A percentile compares a stretch with the other conserved stretches of the same genome.
Conservation (phyloP, 192 early-diverging fungal genomes). For the Mortierella hygrophila region DNA sequence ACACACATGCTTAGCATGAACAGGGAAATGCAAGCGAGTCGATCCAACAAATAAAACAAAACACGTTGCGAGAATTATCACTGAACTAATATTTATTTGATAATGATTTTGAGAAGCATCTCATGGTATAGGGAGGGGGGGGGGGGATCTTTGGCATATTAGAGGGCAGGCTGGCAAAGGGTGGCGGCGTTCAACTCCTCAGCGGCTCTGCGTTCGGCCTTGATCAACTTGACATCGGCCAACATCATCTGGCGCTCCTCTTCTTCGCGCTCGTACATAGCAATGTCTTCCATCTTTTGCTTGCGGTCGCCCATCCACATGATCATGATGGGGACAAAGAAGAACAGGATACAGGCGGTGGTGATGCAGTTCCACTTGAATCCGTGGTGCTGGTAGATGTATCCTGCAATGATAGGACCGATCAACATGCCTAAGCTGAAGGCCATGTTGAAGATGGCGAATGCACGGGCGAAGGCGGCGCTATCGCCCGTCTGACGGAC, state of each 20-base stretch:
- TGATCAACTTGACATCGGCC: conserved; percentile 37
- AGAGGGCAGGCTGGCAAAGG: neutral
- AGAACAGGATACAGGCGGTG: conserved; percentile 45
- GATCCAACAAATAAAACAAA: too few relatives aligned
- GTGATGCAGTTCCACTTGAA: conserved; percentile 51
- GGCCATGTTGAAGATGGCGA: conserved; percentile 82
- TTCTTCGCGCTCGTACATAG: conserved; percentile 48
- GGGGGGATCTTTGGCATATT: neutral
- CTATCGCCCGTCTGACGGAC: conserved; percentile 65
- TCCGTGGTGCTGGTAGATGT: conserved; percentile 35
- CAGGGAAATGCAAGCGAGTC: too few relatives aligned
- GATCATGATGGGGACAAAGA: conserved; percentile 36
- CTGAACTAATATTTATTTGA: neutral
- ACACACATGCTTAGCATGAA: too few relatives aligned
- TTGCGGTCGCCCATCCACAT: conserved; percentile 49
- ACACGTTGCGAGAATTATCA: too few relatives aligned
- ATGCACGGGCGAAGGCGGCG: conserved; percentile 69
- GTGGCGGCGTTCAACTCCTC: conserved; percentile 28
- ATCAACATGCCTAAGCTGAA: conserved; percentile 83
- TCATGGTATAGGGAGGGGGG: neutral
- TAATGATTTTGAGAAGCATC: neutral
- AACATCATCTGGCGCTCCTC: conserved; percentile 42
- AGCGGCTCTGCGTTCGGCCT: conserved; percentile 36
- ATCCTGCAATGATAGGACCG: conserved; percentile 75
- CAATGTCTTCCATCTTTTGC: conserved; percentile 52